These are phyloP conservation scores for Capronia coronata DNA, from an alignment of 2,329 filamentous ascomycete genomes.

Conservation along the genomic window DNA sequence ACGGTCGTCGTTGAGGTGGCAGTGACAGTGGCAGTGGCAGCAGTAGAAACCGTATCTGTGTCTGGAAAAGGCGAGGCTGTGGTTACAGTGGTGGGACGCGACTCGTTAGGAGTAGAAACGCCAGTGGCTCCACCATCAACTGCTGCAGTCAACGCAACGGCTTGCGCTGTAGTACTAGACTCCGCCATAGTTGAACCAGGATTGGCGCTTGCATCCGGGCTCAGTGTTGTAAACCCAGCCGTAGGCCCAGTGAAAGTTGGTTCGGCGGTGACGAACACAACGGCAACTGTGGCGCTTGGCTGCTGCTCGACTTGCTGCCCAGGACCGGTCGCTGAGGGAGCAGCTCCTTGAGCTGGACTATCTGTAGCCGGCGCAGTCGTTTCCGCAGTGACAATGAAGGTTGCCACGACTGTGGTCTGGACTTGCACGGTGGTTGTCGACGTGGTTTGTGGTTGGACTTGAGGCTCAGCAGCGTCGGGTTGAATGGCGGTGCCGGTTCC, in stretches of 20 bases:
- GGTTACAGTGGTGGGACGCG: conserved; percentile 1
- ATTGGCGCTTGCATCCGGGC: not conserved
- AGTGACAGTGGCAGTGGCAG: no score
- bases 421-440: conserved; percentile 7
- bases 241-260: conserved; percentile 1
- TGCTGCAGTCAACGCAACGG: not conserved
- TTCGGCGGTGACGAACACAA: conserved; percentile 7
- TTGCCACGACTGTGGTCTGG: conserved; percentile 9
- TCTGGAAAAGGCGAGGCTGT: conserved; percentile 1
- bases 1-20: not conserved
- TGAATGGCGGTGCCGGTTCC: not conserved
- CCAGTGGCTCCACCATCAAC: no score
- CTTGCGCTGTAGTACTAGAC: not conserved
- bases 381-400: conserved; percentile 3
- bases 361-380: not conserved
- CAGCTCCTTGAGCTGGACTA: not conserved
- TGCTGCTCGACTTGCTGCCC: not conserved
- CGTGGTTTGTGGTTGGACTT: not conserved
- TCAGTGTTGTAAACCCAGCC: conserved; percentile 1
- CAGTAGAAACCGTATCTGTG: not conserved
- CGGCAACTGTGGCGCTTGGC: conserved; percentile 1
- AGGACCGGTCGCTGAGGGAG: not conserved
- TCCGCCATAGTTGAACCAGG: not conserved
- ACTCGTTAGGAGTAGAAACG: not conserved
- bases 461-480: not conserved